These are phyloP conservation scores for Pseudocercospora pini-densiflorae DNA, from an alignment of 2,329 filamentous ascomycete genomes.

Conservation along the genomic window DNA sequence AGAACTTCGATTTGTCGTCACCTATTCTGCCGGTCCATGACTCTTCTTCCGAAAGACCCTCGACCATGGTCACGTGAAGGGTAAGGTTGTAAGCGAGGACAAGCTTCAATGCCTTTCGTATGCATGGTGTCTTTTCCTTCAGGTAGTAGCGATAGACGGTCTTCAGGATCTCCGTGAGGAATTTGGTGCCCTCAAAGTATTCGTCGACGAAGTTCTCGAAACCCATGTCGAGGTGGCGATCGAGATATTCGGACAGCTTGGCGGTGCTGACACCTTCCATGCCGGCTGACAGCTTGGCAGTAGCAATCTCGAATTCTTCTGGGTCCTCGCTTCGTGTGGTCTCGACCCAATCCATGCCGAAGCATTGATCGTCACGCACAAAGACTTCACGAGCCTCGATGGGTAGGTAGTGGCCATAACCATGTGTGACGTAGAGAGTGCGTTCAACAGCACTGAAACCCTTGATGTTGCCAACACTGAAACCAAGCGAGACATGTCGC, in stretches of 20 bases:
- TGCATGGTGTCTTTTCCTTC: constrained; percentile 84
- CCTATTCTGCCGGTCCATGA: constrained; percentile 80
- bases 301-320: constrained; percentile 82
- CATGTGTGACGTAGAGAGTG: constrained; percentile 91
- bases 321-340: constrained; percentile 68
- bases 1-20: constrained; percentile 83
- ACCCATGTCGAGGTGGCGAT: constrained; percentile 89
- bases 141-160: constrained; percentile 92
- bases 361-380: constrained; percentile 89
- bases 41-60: constrained; percentile 83
- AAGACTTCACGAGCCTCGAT: constrained; percentile 94
- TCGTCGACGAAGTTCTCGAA: constrained; percentile 95
- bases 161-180: constrained; percentile 95
- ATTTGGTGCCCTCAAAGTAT: constrained; percentile 93
- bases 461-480: constrained; percentile 95
- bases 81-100: constrained; percentile 96
- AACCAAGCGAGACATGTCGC: constrained; percentile 81
- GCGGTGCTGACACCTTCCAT: constrained; percentile 83
- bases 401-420: constrained; percentile 90
- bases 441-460: constrained; percentile 69
- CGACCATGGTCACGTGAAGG: constrained; percentile 90
- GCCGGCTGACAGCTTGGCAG: constrained; percentile 85
- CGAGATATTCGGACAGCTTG: constrained; percentile 86
- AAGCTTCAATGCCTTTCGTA: constrained; percentile 93
- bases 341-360: constrained; percentile 93